Base-by-base conservation (phyloP, 1,284 basidiomycete species). In the Pseudozyma pruni region DNA sequence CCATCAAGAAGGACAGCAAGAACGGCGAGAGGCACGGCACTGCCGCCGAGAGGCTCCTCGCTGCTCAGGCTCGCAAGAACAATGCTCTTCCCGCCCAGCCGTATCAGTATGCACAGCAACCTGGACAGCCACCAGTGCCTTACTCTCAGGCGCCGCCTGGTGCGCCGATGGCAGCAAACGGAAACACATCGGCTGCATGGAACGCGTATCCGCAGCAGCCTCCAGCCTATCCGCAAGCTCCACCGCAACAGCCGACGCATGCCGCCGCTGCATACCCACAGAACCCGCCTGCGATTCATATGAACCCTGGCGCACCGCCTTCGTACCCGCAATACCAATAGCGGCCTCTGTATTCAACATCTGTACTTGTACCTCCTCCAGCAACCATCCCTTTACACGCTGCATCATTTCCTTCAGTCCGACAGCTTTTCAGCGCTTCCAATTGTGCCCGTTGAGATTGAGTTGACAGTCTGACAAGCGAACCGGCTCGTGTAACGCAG, bases 1-100 rank as follows among this genome's bases (percentile, higher is more conserved):
- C 95, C 4, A 95, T 97, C 87, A 98, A 98, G 84, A 98, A 98
- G 85, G 96, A 98, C 78, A 93, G 92, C 53, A 97, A 98, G 83
- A 94, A 94, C n/a, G 79, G 79, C n/a, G 95, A 98, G 83, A 88
- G 94, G 16, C 96, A 98, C 79, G 96, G 95, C 33, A 96, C 94
- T 4, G 87, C 91, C 19, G 94, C 96, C 2, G 95, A 98, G 84
- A 90, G 95, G 61, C 87, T 98, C 41, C 88, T 98, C 70, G 94
- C 95, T 2, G 90, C 92, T 2, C 94, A 98, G 83, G 95, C 96
- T 35, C 88, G 93, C 75, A 95, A 95, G 84, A 94, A 95, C 83
- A 93, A 93, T 70, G 91, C 91, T 1, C 85, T 93, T 2, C 92
- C 92, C 3, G 17, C 72, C 59, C 63, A 67, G 34, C 63, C 32